Evolutionary conservation across 257 asterid genomes (phyloP).

Genomic region (Solanum phureja): DNA sequence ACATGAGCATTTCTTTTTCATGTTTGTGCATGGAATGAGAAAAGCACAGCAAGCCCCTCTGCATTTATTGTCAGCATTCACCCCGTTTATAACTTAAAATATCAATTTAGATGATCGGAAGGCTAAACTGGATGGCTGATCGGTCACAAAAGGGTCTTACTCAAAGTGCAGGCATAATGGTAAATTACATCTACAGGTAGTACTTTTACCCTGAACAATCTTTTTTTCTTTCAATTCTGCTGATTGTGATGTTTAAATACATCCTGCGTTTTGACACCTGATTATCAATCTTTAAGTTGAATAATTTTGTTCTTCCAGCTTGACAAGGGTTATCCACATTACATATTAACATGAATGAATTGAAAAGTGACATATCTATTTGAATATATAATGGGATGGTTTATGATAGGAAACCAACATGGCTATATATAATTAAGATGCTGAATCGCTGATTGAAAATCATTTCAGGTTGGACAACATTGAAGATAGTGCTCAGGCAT

Average conservation of each 20-base stretch:
- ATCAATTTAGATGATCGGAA: constrained; percentile 59
- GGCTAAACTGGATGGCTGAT: constrained; percentile 96
- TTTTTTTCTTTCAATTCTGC: neutral
- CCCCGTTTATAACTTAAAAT: neutral
- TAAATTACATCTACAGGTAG: constrained; percentile 79
- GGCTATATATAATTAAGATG: neutral
- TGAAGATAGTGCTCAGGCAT: constrained; percentile 73
- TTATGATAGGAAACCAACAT: neutral
- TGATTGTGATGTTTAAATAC: neutral
- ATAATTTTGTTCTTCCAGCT: neutral
- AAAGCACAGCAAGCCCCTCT: neutral
- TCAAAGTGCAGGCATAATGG: constrained; percentile 95
- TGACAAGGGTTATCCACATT: neutral
- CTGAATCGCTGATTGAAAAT: neutral
- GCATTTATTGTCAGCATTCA: neutral
- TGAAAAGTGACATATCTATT: neutral
- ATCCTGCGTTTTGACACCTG: neutral
- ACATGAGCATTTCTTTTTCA: neutral
- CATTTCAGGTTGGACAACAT: constrained; percentile 69
- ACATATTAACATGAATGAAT: neutral
- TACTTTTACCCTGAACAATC: neutral
- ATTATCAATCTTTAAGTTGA: neutral
- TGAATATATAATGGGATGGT: neutral
- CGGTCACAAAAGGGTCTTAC: constrained; percentile 71
- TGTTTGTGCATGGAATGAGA: neutral